Conservation (phyloP, 768 basidiomycete species). For the Trametes villosa region DNA sequence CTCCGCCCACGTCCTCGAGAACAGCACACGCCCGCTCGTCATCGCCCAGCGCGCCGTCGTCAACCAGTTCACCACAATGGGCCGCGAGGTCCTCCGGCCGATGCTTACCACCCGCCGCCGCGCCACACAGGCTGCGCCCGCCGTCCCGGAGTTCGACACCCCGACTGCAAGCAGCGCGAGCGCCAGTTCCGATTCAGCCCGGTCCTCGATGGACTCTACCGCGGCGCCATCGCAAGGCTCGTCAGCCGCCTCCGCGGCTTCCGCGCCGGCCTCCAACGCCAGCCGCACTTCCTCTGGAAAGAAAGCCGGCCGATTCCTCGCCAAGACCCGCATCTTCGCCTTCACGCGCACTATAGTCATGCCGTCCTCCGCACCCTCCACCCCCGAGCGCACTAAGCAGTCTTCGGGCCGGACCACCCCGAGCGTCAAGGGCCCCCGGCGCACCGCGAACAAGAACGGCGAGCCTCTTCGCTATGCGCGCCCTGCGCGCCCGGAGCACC, state of each 20-base stretch:
- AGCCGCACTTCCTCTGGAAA: not conserved
- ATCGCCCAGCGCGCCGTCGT: not conserved
- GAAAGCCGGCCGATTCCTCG: not conserved
- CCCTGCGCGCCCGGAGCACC: constrained; percentile 18
- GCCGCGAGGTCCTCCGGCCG: not conserved
- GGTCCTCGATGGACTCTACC: not conserved
- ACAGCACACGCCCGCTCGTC: not conserved
- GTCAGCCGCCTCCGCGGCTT: not conserved
- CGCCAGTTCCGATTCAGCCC: not conserved
- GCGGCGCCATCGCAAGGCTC: not conserved
- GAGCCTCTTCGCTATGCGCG: constrained; percentile 12
- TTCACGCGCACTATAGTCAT: not conserved
- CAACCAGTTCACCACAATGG: constrained; percentile 1
- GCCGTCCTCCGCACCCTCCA: not conserved
- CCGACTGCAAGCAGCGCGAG: not conserved
- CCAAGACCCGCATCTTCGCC: not conserved
- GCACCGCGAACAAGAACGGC: not conserved
- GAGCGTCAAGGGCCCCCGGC: not conserved
- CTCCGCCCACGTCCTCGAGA: constrained; percentile 5
- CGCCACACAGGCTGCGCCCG: not conserved
- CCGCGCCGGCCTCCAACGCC: not conserved
- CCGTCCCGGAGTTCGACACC: too few species aligned
- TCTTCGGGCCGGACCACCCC: not conserved
- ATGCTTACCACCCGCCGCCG: not conserved
- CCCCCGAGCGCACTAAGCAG: not conserved